These are phyloP conservation scores for Marvania coccoides DNA, from an alignment of 139 green algal species.

Conservation along the genomic window DNA sequence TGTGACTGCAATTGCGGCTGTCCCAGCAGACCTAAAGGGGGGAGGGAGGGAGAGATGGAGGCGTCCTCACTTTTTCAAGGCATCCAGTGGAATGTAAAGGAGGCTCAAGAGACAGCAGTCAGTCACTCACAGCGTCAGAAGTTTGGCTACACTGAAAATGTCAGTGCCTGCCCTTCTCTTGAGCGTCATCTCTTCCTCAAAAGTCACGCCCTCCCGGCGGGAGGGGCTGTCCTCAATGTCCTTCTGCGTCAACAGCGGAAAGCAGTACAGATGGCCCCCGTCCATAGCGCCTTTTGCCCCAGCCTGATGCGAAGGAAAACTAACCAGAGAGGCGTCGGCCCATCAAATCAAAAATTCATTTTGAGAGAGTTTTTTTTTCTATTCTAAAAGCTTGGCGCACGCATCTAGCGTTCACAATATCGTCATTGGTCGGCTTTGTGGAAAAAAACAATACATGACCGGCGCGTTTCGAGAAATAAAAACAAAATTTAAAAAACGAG, in stretches of 20 bases:
- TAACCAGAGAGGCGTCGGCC: too few species aligned
- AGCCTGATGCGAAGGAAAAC: too few species aligned
- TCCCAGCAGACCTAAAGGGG: slow-evolving; percentile 5
- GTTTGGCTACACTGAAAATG: slow-evolving; percentile 1
- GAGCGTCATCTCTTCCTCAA: slow-evolving; percentile 3
- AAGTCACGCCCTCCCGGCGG: slow-evolving; percentile 6
- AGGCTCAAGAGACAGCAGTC: not conserved
- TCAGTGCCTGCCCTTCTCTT: slow-evolving; percentile 4
- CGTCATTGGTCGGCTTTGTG: too few species aligned
- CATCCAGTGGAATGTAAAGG: not conserved
- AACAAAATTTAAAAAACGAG: too few species aligned
- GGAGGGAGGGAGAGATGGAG: not conserved
- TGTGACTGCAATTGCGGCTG: slow-evolving; percentile 15
- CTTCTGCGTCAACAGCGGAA: slow-evolving; percentile 9
- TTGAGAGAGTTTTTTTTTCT: too few species aligned
- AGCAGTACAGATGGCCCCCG: slow-evolving; percentile 7
- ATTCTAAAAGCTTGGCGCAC: too few species aligned
- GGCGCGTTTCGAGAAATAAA: too few species aligned
- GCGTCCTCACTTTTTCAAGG: too few species aligned
- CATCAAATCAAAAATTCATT: too few species aligned
- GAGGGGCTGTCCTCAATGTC: slow-evolving; percentile 12
- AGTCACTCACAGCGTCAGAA: not conserved
- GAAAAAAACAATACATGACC: too few species aligned
- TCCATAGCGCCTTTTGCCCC: too few species aligned
- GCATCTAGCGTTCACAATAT: too few species aligned